Conservation (phyloP, 441 rosid species). For the Corymbia calophylla region DNA sequence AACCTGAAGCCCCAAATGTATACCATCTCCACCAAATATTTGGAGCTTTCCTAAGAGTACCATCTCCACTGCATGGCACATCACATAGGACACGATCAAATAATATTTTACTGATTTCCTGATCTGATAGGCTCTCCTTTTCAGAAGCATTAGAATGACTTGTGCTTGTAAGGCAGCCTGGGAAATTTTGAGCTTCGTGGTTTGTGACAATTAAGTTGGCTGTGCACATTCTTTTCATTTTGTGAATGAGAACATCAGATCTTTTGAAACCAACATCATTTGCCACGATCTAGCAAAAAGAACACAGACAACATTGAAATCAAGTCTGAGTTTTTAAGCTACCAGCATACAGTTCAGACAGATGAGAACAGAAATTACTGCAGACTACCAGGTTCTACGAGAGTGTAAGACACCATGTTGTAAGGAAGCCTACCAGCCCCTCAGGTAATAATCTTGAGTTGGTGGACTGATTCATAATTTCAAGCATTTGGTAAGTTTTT, state of each 20-base stretch:
- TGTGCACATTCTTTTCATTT: slow-evolving; percentile 96
- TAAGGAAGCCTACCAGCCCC: slow-evolving; percentile 50
- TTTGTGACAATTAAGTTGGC: slow-evolving; percentile 91
- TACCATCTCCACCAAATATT: slow-evolving; percentile 97
- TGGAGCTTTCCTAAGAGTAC: slow-evolving; percentile 97
- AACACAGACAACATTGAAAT: slow-evolving; percentile 3
- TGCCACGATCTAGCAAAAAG: slow-evolving; percentile 57
- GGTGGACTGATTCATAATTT: slow-evolving; percentile 67
- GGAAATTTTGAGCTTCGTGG: slow-evolving; percentile 95
- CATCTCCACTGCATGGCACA: slow-evolving; percentile 99
- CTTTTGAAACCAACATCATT: slow-evolving; percentile 96
- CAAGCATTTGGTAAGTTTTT: slow-evolving; percentile 94
- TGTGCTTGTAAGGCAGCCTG: slow-evolving; percentile 72
- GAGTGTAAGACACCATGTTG: background rate
- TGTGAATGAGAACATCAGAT: slow-evolving; percentile 96
- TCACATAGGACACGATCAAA: slow-evolving; percentile 95
- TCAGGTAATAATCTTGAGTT: slow-evolving; percentile 60
- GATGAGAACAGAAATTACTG: background rate
- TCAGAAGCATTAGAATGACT: slow-evolving; percentile 29
- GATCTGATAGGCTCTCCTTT: slow-evolving; percentile 22
- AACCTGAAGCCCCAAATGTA: background rate
- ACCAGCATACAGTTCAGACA: background rate
- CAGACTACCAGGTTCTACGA: background rate
- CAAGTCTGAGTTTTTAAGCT: background rate
- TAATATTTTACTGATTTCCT: slow-evolving; percentile 41